phyloP scores from a whole-genome alignment of 139 green algal species.

The Closterium sp. region DNA sequence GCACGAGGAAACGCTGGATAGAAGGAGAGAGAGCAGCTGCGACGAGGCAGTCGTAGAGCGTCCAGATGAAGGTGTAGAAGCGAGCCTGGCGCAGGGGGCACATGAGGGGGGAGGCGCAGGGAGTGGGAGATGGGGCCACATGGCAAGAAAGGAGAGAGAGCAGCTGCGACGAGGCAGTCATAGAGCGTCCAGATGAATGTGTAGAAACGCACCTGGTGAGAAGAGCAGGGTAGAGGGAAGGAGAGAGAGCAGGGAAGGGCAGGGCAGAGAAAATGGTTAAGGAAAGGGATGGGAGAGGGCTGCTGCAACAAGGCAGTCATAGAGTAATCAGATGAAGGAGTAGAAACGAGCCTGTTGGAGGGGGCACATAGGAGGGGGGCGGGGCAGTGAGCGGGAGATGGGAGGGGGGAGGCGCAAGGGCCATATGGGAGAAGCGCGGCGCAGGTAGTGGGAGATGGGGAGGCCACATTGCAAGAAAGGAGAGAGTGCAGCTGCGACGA shows the following conservation, averaged over 20 bases:
- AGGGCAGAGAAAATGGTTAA: background rate
- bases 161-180: background rate
- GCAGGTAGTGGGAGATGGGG: no score
- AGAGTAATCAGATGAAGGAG: no score
- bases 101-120: no score
- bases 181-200: background rate
- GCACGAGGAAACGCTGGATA: slow-evolving; percentile 40
- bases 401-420: no score
- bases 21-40: slow-evolving; percentile 36
- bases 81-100: slow-evolving; percentile 8
- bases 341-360: no score
- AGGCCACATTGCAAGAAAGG: no score
- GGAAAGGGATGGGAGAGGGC: background rate
- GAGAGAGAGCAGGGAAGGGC: background rate
- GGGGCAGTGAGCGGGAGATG: no score
- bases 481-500: no score
- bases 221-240: background rate
- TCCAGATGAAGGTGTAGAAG: slow-evolving; percentile 66
- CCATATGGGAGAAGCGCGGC: no score
- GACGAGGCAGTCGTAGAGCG: slow-evolving; percentile 60
- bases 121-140: background rate
- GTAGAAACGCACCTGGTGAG: no score
- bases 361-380: no score
- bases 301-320: slow-evolving; percentile 58
- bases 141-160: background rate